Percentiles rank a stretch among this genome's conserved stretches.
Evolutionary conservation across 2,329 filamentous ascomycete species (phyloP).

Genomic region (Clarireedia hainanense): DNA sequence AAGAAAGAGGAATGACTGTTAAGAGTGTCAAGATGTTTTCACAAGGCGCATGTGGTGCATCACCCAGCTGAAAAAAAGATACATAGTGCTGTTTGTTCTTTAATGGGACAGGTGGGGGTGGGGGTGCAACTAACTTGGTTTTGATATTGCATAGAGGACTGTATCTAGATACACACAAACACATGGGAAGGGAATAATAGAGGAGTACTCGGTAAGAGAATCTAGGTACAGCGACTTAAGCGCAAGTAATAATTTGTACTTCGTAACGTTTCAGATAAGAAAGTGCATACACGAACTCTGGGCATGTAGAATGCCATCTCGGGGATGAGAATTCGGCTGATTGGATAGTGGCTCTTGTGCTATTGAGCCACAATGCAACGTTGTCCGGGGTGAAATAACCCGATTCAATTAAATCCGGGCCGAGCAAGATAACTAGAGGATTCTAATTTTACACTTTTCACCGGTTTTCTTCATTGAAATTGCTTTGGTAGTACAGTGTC

Average conservation of each 20-base stretch:
- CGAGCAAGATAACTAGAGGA: neutral
- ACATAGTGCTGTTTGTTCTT: neutral
- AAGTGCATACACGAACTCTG: conserved; percentile 5
- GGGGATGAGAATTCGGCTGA: neutral
- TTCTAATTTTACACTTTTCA: neutral
- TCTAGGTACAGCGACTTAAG: neutral
- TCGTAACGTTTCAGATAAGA: neutral
- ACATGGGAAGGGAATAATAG: neutral
- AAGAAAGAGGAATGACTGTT: conserved; percentile 15
- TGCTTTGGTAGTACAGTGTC: too few species aligned
- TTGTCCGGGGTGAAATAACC: neutral
- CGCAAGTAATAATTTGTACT: neutral
- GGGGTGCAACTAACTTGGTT: neutral
- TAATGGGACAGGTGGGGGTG: neutral
- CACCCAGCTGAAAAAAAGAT: neutral
- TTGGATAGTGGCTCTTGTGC: neutral
- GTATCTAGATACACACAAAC: neutral
- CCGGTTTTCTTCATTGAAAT: neutral
- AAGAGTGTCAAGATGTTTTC: conserved; percentile 18
- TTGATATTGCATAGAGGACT: neutral
- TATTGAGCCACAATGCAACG: neutral
- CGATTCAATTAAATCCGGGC: neutral
- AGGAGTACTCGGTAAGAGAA: neutral
- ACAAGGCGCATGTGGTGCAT: conserved; percentile 7
- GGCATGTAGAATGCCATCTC: neutral